Evolutionary conservation across 805 yeast genomes (phyloP), one percentile per base, ranked within the genome.

Genomic region (Candida insectalens): DNA sequence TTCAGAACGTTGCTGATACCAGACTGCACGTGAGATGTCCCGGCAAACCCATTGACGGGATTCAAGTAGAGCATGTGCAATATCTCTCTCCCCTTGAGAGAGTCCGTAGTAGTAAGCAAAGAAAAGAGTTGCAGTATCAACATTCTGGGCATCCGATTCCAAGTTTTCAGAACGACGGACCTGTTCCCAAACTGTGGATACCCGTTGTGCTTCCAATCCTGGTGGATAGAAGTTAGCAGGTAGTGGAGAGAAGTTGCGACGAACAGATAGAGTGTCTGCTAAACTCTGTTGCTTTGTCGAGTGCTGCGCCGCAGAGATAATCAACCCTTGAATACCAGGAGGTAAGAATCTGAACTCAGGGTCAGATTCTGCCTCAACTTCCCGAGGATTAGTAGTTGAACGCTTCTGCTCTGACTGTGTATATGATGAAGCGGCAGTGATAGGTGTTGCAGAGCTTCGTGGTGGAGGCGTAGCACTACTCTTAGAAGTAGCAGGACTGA

Each of bases 51-150:
- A 66, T 33, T 57, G 56, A 23, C 65, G 51, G 29, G 59, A 48
- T 13, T 42, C 39, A 17, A 67, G 42, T 3, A 62, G 39, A 5
- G 49, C 32, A 6, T 51, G 43, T 4, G 68, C 62, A 25, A 63
- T 51, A 13, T 51, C 49, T 36, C 65, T 54, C 43, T 67, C 71
- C 32, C 55, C 42, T 9, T 59, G 61, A 4, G 70, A 62, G 4
- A 61, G 47, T 2, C 66, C 62, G 46, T 51, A 67, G 41, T 67
- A 67, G 43, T 53, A 63, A 23, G 66, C 67, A 41, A 59, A 66
- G 38, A 67, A 66, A 31, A 67, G 41, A 12, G 68, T 59, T 5
- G 50, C 51, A n/a, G 52, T 42, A 32, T 54, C 62, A 18, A 55
- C 45, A 27, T 45, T 44, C 25, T 45, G 49, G 1, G 57, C 53